phyloP scores from a whole-genome alignment of 441 rosid species.

The Populus hybrid region DNA sequence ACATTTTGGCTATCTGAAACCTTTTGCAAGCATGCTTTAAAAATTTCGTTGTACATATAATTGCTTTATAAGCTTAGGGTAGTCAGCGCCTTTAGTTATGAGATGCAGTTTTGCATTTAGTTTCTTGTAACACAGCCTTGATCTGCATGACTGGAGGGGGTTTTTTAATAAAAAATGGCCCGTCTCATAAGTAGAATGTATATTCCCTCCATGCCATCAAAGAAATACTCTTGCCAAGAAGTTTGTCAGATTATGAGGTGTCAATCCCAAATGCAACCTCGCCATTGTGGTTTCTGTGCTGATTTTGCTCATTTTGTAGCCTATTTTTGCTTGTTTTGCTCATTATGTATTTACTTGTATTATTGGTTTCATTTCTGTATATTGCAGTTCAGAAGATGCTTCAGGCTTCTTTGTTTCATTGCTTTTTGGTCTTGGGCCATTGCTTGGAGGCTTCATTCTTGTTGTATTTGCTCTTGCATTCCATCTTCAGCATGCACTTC shows the following conservation, averaged over 20 bases:
- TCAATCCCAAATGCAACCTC: neutral
- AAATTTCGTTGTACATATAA: neutral
- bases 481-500: slow-evolving; percentile 83
- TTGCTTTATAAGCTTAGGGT: neutral
- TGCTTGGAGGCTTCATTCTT: slow-evolving; percentile 77
- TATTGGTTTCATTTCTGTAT: slow-evolving; percentile 10
- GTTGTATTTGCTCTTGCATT: slow-evolving; percentile 74
- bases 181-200: neutral
- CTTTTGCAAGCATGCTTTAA: neutral
- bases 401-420: slow-evolving; percentile 92
- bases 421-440: slow-evolving; percentile 97
- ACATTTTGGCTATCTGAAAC: neutral
- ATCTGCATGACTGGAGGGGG: neutral
- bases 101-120: neutral
- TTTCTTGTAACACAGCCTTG: neutral
- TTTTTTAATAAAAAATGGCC: neutral
- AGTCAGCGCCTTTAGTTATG: neutral
- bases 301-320: neutral
- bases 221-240: neutral
- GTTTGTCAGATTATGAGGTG: neutral
- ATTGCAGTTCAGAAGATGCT: slow-evolving; percentile 93
- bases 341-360: neutral
- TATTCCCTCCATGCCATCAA: neutral
- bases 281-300: neutral
- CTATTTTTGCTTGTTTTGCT: neutral